Conservation (phyloP, 441 rosid species). For the Syzygium malaccense region DNA sequence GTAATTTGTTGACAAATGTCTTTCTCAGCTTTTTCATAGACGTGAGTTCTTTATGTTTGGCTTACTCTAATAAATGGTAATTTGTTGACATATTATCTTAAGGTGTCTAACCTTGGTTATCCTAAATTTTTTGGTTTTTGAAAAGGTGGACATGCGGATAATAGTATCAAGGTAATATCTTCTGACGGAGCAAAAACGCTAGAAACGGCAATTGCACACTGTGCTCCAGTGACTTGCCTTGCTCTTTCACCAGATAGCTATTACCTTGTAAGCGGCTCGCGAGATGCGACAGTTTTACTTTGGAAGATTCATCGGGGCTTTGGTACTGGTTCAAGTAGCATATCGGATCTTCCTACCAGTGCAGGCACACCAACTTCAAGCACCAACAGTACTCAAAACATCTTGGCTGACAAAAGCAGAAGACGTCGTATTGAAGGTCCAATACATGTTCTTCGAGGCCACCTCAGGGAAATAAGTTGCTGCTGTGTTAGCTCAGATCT, state of each 20-base stretch:
- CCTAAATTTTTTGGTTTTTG: neutral
- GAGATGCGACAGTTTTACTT: constrained; percentile 76
- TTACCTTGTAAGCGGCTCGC: constrained; percentile 92
- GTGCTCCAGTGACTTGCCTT: constrained; percentile 97
- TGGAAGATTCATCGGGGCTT: constrained; percentile 79
- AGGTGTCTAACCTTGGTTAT: neutral
- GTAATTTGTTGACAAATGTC: neutral
- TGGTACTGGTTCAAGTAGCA: constrained; percentile 42
- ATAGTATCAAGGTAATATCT: constrained; percentile 81
- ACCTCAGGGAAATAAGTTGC: constrained; percentile 57
- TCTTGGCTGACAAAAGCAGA: constrained; percentile 56
- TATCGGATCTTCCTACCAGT: constrained; percentile 47
- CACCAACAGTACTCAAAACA: constrained; percentile 36
- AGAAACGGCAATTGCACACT: constrained; percentile 87
- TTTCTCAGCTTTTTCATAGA: neutral
- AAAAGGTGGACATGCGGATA: constrained; percentile 96
- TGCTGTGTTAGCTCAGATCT: constrained; percentile 91
- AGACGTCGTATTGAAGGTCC: constrained; percentile 88
- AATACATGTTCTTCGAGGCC: constrained; percentile 89
- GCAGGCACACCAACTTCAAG: constrained; percentile 37
- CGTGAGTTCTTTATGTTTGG: neutral
- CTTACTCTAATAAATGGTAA: neutral
- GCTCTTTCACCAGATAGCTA: constrained; percentile 84
- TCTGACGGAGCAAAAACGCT: constrained; percentile 88
- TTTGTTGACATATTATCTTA: neutral